A percentile compares a stretch with the other conserved stretches of the same genome.
Conservation (phyloP, 257 asterid species). For the Nicotiana sylvestris region DNA sequence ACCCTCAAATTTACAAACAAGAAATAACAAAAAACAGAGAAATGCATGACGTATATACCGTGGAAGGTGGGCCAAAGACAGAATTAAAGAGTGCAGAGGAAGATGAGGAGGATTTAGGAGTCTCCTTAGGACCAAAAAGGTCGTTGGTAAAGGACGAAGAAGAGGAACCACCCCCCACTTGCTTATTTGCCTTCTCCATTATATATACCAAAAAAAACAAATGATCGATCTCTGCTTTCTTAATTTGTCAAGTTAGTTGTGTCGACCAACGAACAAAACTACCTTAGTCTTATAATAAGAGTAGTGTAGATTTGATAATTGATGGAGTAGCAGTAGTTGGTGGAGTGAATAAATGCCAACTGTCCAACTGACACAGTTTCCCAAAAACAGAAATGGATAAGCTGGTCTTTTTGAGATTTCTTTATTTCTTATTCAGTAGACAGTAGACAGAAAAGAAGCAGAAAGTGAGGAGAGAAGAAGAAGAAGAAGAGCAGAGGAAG, state of each 20-base stretch:
- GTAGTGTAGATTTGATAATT: too few species aligned
- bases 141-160: conserved; percentile 48
- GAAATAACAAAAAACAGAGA: background rate
- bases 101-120: background rate
- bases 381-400: background rate
- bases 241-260: too few species aligned
- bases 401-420: background rate
- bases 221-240: background rate
- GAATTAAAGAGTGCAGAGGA: conserved; percentile 37
- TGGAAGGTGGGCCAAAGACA: conserved; percentile 57
- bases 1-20: too few species aligned
- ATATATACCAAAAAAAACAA: background rate
- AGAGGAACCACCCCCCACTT: conserved; percentile 24
- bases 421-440: too few species aligned
- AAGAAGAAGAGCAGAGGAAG: too few species aligned
- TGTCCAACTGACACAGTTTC: background rate
- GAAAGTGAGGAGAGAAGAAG: background rate
- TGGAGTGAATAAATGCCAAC: background rate
- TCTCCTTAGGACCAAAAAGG: conserved; percentile 65
- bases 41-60: conserved; percentile 23
- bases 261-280: conserved; percentile 18
- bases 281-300: background rate
- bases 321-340: background rate
- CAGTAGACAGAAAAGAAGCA: too few species aligned
- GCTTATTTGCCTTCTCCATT: conserved; percentile 61